Evolutionary conservation across 305 asterid species (phyloP).

Genomic region (Solanum chacoense): DNA sequence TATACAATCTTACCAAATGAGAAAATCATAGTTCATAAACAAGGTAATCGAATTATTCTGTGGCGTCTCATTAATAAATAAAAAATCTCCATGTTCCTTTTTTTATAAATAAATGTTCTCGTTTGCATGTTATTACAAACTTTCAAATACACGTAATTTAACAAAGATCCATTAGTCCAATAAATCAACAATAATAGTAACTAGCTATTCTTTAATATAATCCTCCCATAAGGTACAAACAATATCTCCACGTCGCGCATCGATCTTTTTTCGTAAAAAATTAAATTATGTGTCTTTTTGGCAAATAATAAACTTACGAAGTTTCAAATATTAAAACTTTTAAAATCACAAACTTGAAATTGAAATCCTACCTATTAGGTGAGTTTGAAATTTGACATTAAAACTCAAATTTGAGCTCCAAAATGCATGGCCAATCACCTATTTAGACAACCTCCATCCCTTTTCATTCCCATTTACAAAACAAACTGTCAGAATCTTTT

Average conservation of each 20-base stretch:
- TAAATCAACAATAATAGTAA: neutral
- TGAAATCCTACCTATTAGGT: neutral
- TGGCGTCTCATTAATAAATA: neutral
- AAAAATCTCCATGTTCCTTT: neutral
- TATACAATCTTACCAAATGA: neutral
- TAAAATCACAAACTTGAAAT: neutral
- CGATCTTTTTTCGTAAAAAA: neutral
- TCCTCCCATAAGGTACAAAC: neutral
- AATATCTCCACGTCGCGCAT: neutral
- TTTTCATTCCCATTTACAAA: neutral
- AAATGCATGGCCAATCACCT: neutral
- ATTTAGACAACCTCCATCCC: neutral
- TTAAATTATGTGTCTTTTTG: neutral
- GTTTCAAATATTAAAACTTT: neutral
- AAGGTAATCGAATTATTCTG: neutral
- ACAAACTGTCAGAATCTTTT: neutral
- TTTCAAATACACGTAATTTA: neutral
- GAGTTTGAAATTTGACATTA: neutral
- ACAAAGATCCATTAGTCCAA: neutral
- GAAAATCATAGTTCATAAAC: neutral
- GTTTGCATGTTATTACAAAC: neutral
- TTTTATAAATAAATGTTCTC: neutral
- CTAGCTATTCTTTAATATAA: neutral
- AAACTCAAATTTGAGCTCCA: neutral
- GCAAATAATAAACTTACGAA: neutral